Base-by-base conservation (phyloP, 2,329 filamentous ascomycete species). In the Pestalotiopsis sp. region DNA sequence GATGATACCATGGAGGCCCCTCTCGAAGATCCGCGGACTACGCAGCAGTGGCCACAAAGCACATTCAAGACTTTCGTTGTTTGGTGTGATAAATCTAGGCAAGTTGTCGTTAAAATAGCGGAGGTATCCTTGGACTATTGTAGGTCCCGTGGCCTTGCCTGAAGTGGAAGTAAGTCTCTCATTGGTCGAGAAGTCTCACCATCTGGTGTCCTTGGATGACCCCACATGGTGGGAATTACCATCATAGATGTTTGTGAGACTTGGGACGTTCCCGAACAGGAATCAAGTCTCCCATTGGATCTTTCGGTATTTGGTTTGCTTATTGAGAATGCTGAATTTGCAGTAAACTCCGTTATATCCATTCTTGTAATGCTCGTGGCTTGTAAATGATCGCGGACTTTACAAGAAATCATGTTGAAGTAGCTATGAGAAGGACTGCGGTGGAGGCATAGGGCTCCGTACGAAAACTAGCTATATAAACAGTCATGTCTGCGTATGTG, bases 201-300 rank as follows among this genome's bases (percentile, higher is more conserved):
- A 20, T 11, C 45, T 11, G 14, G 45, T 20, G 12, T 17, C 45
- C 45, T 12, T 20, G 9, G 1, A 4, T n/a, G 45, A 20, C 20
- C 23, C 27, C 17, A 31, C 31, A 36, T 36, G 31, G 31, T 9
- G 31, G 25, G 60, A 39, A 4, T 13, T 63, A 14, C 11, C 39
- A 23, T 23, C 20, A 52, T 56, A 5, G 62, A 13, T 17, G 39
- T 12, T 27, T 3, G 20, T n/a, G 5, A 12, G 6, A 14, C 25
- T 14, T 11, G 12, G 20, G 45, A 36, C 17, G 17, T 45, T 23
- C 62, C 39, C 1, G 14, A 56, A 65, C 9, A 66, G 39, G 61
- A 23, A 64, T n/a, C 38, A 64, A 64, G n/a, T 64, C 61, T 64
- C 61, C 11, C 39, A 64, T 64, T 64, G 61, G 59, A 13, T 39